phyloP scores from a whole-genome alignment of 2,329 filamentous ascomycete species.

The Colletotrichum sp. region DNA sequence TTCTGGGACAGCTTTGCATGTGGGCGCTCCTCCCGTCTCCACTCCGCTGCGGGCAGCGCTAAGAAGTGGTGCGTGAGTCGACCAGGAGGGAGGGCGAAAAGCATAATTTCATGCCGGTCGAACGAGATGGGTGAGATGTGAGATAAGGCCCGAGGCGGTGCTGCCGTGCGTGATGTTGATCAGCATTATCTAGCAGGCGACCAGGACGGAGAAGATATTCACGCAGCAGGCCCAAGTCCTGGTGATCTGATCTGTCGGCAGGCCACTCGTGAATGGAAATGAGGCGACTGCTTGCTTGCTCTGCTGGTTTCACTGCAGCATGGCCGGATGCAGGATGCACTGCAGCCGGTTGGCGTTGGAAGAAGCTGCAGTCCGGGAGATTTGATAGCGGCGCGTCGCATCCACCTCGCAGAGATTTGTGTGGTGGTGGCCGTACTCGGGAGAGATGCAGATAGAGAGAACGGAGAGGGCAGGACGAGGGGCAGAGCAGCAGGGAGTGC shows the following conservation, averaged over 20 bases:
- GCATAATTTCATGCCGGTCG: slow-evolving; percentile 9
- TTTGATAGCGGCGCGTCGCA: slow-evolving; percentile 2
- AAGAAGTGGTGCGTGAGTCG: slow-evolving; percentile 11
- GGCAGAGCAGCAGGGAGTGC: neutral
- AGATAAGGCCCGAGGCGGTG: slow-evolving; percentile 6
- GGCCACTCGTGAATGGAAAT: neutral
- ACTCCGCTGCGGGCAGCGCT: slow-evolving; percentile 1
- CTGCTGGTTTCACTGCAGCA: neutral
- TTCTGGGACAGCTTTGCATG: neutral
- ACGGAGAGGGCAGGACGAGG: neutral
- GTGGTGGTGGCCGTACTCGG: neutral
- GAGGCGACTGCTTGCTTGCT: neutral
- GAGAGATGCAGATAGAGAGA: neutral
- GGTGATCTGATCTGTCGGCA: neutral
- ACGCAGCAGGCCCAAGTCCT: neutral
- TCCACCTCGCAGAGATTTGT: neutral
- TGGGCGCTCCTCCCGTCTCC: neutral
- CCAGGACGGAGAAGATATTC: neutral
- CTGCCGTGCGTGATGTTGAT: neutral
- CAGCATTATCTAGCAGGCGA: slow-evolving; percentile 8
- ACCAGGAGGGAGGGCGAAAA: slow-evolving; percentile 1
- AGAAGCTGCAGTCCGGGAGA: neutral
- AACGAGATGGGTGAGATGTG: neutral
- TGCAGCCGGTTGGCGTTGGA: slow-evolving; percentile 6
- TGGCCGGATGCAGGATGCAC: neutral